phyloP scores from a whole-genome alignment of 2,329 filamentous ascomycete genomes.

The Sphaerostilbella broomeana region DNA sequence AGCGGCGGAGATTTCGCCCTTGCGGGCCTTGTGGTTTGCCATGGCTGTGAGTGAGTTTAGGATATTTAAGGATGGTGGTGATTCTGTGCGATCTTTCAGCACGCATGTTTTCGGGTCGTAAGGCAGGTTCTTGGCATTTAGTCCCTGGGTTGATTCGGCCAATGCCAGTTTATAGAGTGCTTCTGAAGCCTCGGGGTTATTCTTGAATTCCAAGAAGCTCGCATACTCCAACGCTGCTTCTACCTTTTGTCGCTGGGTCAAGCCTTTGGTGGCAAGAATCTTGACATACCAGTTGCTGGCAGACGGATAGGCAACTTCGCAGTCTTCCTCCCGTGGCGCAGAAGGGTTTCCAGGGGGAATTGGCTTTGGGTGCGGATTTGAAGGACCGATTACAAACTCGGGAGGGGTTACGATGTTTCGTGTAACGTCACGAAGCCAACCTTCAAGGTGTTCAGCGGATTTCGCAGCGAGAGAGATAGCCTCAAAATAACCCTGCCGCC shows the following conservation, averaged over 20 bases:
- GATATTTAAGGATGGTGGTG: constrained; percentile 65
- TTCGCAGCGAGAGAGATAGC: constrained; percentile 70
- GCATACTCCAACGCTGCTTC: constrained; percentile 79
- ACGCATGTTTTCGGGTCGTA: constrained; percentile 59
- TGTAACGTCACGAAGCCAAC: constrained; percentile 65
- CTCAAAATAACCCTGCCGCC: constrained; percentile 81
- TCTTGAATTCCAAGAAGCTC: constrained; percentile 77
- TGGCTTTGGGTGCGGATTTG: constrained; percentile 73
- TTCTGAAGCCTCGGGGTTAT: constrained; percentile 55
- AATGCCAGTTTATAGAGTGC: constrained; percentile 72
- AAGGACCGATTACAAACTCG: constrained; percentile 71
- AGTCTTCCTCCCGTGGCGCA: constrained; percentile 69
- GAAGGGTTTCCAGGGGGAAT: constrained; percentile 56
- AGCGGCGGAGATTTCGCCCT: constrained; percentile 58
- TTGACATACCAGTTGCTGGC: constrained; percentile 77
- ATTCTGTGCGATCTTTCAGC: constrained; percentile 52
- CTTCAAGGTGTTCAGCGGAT: constrained; percentile 74
- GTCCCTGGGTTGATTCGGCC: constrained; percentile 59
- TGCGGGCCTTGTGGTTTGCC: constrained; percentile 69
- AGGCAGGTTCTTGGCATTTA: constrained; percentile 33
- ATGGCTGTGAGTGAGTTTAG: constrained; percentile 69
- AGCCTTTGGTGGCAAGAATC: constrained; percentile 72
- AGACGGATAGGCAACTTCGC: constrained; percentile 58
- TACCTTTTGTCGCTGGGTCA: constrained; percentile 70
- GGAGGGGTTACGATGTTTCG: constrained; percentile 61